Conservation (phyloP, 1,284 basidiomycete genomes). For the Trametes pubescens region DNA sequence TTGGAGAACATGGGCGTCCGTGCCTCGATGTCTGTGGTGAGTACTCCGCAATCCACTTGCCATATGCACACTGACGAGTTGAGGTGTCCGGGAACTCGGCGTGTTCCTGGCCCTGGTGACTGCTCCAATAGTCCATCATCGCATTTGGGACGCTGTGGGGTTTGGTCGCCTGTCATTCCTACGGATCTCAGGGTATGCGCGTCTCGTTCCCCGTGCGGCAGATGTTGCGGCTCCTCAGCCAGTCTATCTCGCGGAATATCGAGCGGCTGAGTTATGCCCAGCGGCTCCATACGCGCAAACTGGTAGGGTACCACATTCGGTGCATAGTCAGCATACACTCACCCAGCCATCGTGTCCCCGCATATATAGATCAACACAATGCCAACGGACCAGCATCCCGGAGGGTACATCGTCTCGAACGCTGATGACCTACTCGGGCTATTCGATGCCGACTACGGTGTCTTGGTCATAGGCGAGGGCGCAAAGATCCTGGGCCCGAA, state of each 20-base stretch:
- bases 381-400: constrained; percentile 75
- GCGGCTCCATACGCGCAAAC: constrained; percentile 79
- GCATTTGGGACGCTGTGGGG: constrained; percentile 89
- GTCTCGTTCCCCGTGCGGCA: constrained; percentile 88
- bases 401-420: constrained; percentile 88
- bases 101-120: not conserved
- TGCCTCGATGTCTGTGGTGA: constrained; percentile 85
- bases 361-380: constrained; percentile 76
- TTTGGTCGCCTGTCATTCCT: constrained; percentile 85
- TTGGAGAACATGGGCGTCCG: constrained; percentile 84
- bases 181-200: constrained; percentile 81
- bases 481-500: constrained; percentile 87
- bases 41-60: constrained; percentile 33
- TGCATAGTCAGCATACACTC: not conserved
- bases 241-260: constrained; percentile 86
- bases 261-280: constrained; percentile 86
- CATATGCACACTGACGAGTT: not conserved
- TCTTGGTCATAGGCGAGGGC: constrained; percentile 87
- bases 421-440: constrained; percentile 84
- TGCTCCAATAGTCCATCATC: constrained; percentile 70
- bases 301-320: constrained; percentile 47
- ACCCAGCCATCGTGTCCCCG: not conserved
- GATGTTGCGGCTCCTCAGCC: constrained; percentile 83
- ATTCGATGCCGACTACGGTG: constrained; percentile 88
- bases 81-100: constrained; percentile 7